Evolutionary conservation across 2,329 filamentous ascomycete genomes (phyloP).

Genomic region (Ceratocystis ficicola): DNA sequence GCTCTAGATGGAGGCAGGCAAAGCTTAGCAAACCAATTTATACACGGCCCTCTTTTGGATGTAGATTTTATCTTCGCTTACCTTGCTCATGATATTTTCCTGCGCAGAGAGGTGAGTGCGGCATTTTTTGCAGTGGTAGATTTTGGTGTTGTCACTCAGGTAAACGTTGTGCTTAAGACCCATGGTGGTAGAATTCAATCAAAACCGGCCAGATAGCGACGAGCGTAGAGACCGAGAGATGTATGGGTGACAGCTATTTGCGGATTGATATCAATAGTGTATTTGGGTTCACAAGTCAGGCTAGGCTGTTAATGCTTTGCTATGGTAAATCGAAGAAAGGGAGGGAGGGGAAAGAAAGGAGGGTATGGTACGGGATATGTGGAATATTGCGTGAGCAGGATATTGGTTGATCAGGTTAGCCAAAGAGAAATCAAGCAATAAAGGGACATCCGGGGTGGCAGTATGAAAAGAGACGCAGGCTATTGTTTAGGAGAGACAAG

Average conservation of each 20-base stretch:
- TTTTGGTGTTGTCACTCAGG: constrained; percentile 62
- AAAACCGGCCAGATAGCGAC: background rate
- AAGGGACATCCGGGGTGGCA: too few relatives aligned
- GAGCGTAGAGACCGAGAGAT: background rate
- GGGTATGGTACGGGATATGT: too few relatives aligned
- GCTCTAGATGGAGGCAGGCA: constrained; percentile 47
- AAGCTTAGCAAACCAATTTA: background rate
- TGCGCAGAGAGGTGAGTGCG: constrained; percentile 92
- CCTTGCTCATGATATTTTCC: constrained; percentile 88
- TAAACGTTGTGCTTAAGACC: constrained; percentile 87
- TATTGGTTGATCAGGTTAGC: background rate
- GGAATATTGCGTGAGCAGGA: background rate
- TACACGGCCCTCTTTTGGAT: background rate
- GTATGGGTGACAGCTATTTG: background rate
- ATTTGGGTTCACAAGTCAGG: background rate
- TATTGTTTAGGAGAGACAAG: too few relatives aligned
- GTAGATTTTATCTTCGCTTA: constrained; percentile 35
- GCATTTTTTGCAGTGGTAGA: constrained; percentile 89
- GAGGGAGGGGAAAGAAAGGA: background rate
- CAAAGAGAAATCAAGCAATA: too few relatives aligned
- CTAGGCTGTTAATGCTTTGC: background rate
- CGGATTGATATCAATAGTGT: background rate
- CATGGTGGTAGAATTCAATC: constrained; percentile 40
- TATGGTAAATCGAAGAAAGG: background rate
- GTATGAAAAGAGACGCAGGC: too few relatives aligned